A percentile compares a stretch with the other conserved stretches of the same genome.
Conservation (phyloP, 352 stramenopile genomes). For the Phytophthora tubulina region DNA sequence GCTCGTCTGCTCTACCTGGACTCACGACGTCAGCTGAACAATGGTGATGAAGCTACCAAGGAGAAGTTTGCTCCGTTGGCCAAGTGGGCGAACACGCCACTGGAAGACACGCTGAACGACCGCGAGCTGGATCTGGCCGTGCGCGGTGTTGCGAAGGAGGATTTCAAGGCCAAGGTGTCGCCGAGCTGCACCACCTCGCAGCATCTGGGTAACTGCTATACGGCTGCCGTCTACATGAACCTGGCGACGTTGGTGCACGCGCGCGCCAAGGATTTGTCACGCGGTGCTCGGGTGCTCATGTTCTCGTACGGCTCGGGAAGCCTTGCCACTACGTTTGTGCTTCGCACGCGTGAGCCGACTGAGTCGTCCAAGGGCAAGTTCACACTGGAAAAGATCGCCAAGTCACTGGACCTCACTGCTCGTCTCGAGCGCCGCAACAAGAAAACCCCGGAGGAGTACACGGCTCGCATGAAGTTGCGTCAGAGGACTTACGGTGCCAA, state of each 20-base stretch:
- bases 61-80: conserved; percentile 52
- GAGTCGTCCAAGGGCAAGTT: conserved; percentile 63
- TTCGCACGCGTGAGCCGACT: conserved; percentile 27
- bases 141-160: conserved; percentile 78
- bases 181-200: conserved; percentile 91
- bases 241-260: conserved; percentile 92
- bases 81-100: conserved; percentile 80
- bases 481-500: conserved; percentile 77
- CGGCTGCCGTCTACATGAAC: conserved; percentile 96
- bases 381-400: conserved; percentile 89
- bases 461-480: conserved; percentile 92
- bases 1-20: conserved; percentile 88
- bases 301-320: conserved; percentile 98
- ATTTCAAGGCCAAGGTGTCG: conserved; percentile 83
- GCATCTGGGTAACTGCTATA: conserved; percentile 97
- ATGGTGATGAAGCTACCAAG: conserved; percentile 23
- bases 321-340: conserved; percentile 95
- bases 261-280: conserved; percentile 53
- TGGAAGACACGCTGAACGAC: conserved; percentile 95
- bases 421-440: conserved; percentile 87
- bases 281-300: conserved; percentile 87
- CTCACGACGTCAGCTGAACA: conserved; percentile 42
- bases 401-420: conserved; percentile 81
- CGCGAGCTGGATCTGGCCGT: conserved; percentile 90
- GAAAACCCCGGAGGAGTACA: conserved; percentile 91